These are phyloP conservation scores for Pseudogymnoascus sp. DNA, from an alignment of 2,329 filamentous ascomycete species.

Conservation along the genomic window DNA sequence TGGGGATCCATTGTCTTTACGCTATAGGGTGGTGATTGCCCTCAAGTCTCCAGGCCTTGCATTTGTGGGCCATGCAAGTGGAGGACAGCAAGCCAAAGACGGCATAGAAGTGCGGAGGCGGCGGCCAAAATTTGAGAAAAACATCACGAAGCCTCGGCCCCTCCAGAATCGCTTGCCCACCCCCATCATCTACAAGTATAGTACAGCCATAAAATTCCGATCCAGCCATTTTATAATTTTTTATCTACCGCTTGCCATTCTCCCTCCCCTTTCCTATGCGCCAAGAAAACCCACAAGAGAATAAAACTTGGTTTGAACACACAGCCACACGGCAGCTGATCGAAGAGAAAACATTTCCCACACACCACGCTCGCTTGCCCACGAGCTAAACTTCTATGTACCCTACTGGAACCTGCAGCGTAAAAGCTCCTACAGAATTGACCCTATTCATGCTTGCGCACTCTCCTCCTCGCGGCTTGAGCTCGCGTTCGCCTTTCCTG, in stretches of 20 bases:
- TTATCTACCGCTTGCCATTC: background rate
- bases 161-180: background rate
- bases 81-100: background rate
- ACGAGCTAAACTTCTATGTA: background rate
- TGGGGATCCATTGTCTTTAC: background rate
- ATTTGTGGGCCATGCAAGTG: background rate
- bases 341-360: background rate
- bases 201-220: background rate
- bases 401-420: background rate
- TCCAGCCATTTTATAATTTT: constrained; percentile 8
- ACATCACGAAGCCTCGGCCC: background rate
- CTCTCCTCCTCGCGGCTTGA: background rate
- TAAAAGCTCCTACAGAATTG: background rate
- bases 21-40: background rate
- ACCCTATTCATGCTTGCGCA: background rate
- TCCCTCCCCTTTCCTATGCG: background rate
- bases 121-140: background rate
- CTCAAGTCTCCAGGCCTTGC: background rate
- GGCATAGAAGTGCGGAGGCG: background rate
- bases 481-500: background rate
- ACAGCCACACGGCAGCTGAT: background rate
- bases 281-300: background rate
- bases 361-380: background rate
- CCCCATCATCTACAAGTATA: background rate
- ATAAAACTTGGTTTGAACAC: background rate